Percentiles rank a stretch among this genome's conserved stretches.
phyloP scores from a whole-genome alignment of 1,139 yeast genomes.

The Chernovozyma aurita region DNA sequence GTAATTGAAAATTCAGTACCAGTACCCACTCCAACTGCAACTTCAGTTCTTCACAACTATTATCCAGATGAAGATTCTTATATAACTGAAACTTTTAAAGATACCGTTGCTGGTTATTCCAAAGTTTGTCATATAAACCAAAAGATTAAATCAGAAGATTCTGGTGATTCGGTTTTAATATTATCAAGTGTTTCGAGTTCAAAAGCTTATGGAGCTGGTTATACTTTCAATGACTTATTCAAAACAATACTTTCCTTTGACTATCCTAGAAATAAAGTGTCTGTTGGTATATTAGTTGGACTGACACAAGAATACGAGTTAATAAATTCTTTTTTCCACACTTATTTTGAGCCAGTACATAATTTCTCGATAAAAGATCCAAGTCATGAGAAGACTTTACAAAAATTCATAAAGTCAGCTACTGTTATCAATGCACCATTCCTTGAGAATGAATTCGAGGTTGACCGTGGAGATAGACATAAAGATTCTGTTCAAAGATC shows the following conservation, averaged over 20 bases:
- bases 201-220: constrained; percentile 25
- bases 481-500: constrained; percentile 25
- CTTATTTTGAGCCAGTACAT: constrained; percentile 10
- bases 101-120: constrained; percentile 10
- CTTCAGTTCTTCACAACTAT: background rate
- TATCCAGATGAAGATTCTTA: background rate
- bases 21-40: background rate
- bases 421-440: constrained; percentile 31
- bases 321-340: constrained; percentile 15
- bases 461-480: constrained; percentile 25
- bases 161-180: constrained; percentile 17
- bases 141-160: background rate
- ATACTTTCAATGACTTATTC: constrained; percentile 21
- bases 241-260: constrained; percentile 17
- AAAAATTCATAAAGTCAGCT: constrained; percentile 14
- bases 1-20: background rate
- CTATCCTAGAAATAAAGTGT: constrained; percentile 14
- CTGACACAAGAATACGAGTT: constrained; percentile 19
- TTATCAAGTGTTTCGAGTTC: constrained; percentile 21
- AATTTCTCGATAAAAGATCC: constrained; percentile 1
- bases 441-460: constrained; percentile 20
- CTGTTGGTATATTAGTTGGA: constrained; percentile 29
- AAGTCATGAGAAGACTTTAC: constrained; percentile 1
- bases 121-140: constrained; percentile 11
- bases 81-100: constrained; percentile 2